Evolutionary conservation across 2,329 filamentous ascomycete species (phyloP).

Genomic region (Aschersonia sp.): DNA sequence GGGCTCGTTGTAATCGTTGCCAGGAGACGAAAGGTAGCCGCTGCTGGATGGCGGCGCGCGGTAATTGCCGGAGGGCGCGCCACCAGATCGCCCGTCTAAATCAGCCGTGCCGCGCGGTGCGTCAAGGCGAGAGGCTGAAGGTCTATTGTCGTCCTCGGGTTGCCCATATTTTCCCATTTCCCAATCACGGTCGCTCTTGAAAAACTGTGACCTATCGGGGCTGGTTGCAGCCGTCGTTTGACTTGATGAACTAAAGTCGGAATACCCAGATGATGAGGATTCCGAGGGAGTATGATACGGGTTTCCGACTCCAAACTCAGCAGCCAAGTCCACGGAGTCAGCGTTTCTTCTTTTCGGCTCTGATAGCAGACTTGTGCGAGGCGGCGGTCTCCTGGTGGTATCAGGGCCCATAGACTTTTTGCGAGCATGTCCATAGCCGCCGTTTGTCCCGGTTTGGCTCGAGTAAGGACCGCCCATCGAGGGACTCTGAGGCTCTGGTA

Average conservation of each 20-base stretch:
- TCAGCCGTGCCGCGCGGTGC: constrained; percentile 13
- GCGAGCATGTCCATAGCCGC: constrained; percentile 12
- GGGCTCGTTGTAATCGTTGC: constrained; percentile 1
- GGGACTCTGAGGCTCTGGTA: not conserved
- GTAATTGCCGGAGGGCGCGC: not conserved
- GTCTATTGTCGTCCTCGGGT: constrained; percentile 24
- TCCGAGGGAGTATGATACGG: constrained; percentile 49
- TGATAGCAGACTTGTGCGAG: constrained; percentile 32
- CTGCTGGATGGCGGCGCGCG: not conserved
- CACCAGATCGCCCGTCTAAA: constrained; percentile 8
- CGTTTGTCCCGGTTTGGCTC: not conserved
- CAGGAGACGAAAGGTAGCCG: constrained; percentile 3
- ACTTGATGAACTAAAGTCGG: constrained; percentile 41
- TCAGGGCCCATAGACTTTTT: constrained; percentile 32
- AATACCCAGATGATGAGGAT: constrained; percentile 51
- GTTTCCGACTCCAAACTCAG: constrained; percentile 46
- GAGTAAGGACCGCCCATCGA: not conserved
- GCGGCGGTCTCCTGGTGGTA: constrained; percentile 36
- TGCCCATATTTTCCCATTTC: constrained; percentile 42
- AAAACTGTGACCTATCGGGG: constrained; percentile 15
- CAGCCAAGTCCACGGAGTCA: constrained; percentile 37
- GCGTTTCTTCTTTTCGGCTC: constrained; percentile 20
- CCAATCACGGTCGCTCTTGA: constrained; percentile 30
- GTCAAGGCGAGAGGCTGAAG: constrained; percentile 18
- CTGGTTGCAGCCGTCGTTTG: constrained; percentile 45